A percentile compares a stretch with the other conserved stretches of the same genome.
phyloP scores from a whole-genome alignment of 2,329 filamentous ascomycete genomes.

The Boeremia exigua region DNA sequence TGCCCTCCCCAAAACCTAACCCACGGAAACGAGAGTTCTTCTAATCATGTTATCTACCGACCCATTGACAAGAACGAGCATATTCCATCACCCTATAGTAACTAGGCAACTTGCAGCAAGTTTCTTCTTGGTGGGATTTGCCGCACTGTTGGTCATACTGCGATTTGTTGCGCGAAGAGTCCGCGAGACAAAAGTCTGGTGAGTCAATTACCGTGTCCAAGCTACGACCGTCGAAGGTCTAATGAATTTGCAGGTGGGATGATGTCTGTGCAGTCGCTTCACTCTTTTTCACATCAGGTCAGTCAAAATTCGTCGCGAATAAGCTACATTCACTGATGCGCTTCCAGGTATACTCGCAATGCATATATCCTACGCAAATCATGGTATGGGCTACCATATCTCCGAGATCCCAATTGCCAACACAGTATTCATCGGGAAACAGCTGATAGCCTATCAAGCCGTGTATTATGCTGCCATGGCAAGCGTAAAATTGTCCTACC shows the following conservation, averaged over 20 bases:
- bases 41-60: background rate
- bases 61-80: background rate
- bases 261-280: slow-evolving; percentile 1
- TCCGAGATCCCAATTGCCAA: background rate
- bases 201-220: background rate
- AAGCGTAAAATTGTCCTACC: background rate
- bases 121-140: background rate
- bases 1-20: background rate
- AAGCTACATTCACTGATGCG: background rate
- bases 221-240: background rate
- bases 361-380: slow-evolving; percentile 2
- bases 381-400: background rate
- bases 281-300: background rate
- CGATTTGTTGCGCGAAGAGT: background rate
- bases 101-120: slow-evolving; percentile 1
- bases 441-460: slow-evolving; percentile 1
- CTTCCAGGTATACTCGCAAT: background rate
- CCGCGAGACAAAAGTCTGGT: slow-evolving; percentile 2
- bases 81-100: background rate
- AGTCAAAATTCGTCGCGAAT: background rate
- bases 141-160: background rate
- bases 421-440: background rate
- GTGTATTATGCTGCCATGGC: background rate
- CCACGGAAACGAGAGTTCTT: background rate
- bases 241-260: background rate